Conservation (phyloP, 2,329 filamentous ascomycete genomes). For the Drechslerella dactyloides region DNA sequence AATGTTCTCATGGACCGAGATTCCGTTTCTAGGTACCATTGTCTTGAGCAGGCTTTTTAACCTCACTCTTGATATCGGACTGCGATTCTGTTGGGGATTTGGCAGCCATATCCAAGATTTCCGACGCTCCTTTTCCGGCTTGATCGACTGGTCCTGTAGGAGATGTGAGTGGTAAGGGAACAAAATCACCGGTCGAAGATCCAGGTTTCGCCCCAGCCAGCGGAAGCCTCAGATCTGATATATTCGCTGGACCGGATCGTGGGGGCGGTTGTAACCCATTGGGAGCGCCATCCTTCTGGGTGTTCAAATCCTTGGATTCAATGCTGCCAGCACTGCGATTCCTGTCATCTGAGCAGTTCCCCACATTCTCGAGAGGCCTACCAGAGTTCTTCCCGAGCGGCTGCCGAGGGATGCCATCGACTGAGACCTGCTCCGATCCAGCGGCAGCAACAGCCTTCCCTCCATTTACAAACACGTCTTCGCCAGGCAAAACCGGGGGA, state of each 20-base stretch:
- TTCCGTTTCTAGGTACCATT: constrained; percentile 39
- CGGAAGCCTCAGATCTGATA: constrained; percentile 44
- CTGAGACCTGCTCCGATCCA: constrained; percentile 39
- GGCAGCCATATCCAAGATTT: constrained; percentile 39
- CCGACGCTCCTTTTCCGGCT: constrained; percentile 14
- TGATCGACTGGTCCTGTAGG: constrained; percentile 40
- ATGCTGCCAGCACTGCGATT: constrained; percentile 43
- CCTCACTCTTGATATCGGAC: constrained; percentile 8
- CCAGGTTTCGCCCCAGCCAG: constrained; percentile 21
- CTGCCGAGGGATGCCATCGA: constrained; percentile 34
- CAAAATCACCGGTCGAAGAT: constrained; percentile 38
- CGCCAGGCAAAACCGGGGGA: constrained; percentile 48
- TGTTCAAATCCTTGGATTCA: constrained; percentile 32
- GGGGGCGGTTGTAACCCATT: constrained; percentile 38
- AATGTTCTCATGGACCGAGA: not conserved
- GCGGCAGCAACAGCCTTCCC: constrained; percentile 32
- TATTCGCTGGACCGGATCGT: constrained; percentile 29
- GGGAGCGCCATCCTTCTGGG: constrained; percentile 25
- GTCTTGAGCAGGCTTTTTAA: constrained; percentile 20
- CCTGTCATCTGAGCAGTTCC: constrained; percentile 42
- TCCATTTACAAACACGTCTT: constrained; percentile 49
- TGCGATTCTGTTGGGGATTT: constrained; percentile 40
- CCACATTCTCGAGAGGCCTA: constrained; percentile 46
- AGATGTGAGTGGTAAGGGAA: constrained; percentile 48
- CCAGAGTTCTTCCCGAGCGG: constrained; percentile 28